Base-by-base conservation (phyloP, 805 yeast species). In the Jamesozyma gamospora region DNA sequence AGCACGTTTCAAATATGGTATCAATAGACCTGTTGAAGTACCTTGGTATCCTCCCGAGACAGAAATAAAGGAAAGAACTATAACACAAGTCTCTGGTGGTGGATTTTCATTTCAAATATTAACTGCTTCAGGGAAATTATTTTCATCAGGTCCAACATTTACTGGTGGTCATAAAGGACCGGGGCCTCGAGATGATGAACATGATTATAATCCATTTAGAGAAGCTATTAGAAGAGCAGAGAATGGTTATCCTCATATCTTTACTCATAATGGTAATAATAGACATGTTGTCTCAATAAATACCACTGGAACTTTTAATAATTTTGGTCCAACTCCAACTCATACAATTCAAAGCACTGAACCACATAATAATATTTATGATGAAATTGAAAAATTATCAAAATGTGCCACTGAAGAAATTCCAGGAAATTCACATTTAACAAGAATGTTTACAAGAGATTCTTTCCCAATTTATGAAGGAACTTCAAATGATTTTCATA, bases 61-160 rank as follows among this genome's bases (percentile, higher is more conserved):
- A 1, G 39, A 43, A 11, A 38, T 35, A 28, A 24, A 34, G 2
- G 51, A 48, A 19, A 36, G 42, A 26, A 41, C 50, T 1, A 49
- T 58, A 13, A 43, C 47, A 14, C 56, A 53, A 46, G 62, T 80
- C 1, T 64, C 72, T 18, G 76, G 78, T 8, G 82, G 82, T 25
- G 90, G 90, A 1, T 80, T 69, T 50, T 70, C 78, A 4, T 75
- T 78, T 44, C 75, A 76, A 37, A 61, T 81, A 2, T 59, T 81
- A 28, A 71, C 81, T 0, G 65, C 66, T 24, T 56, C 66, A 1
- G 87, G 88, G 1, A 62, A 69, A 4, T 52, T 82, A 5, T 79
- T 66, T 54, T 66, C 66, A 26, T 72, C 81, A 4, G 85, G 82
- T 0, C 47, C 56, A 27, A 63, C 59, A 11, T 64, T 63, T 55